A percentile compares a stretch with the other conserved stretches of the same genome.
Evolutionary conservation across 768 basidiomycete species (phyloP).

Genomic region (Boletus tomentosulus): DNA sequence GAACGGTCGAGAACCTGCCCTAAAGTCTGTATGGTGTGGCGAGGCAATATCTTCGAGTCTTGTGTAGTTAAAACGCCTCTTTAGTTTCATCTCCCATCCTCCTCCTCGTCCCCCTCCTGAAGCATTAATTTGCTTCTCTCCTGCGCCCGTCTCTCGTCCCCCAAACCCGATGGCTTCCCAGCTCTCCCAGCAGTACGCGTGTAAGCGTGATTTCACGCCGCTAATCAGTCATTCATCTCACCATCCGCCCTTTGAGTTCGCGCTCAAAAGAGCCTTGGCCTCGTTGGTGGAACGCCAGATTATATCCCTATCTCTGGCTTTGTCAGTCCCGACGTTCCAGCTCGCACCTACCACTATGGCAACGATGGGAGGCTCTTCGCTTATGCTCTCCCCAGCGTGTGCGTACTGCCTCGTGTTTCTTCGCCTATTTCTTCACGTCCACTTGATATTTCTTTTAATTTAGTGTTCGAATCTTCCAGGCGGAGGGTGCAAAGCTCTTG

Average conservation of each 20-base stretch:
- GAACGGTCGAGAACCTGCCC: too few relatives aligned
- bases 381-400: constrained; percentile 74
- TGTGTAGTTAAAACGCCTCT: constrained; percentile 1
- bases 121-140: constrained; percentile 82
- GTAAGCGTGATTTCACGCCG: constrained; percentile 42
- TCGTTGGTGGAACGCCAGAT: constrained; percentile 77
- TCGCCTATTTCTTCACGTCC: constrained; percentile 7
- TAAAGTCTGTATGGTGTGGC: constrained; percentile 10
- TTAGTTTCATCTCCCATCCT: constrained; percentile 25
- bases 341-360: constrained; percentile 78
- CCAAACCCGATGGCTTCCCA: constrained; percentile 60
- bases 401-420: constrained; percentile 33
- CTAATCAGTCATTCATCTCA: constrained; percentile 16
- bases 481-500: constrained; percentile 67
- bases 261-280: constrained; percentile 89
- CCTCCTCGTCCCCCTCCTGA: constrained; percentile 35
- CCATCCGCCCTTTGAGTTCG: constrained; percentile 53
- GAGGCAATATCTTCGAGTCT: background rate
- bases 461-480: constrained; percentile 75
- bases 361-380: constrained; percentile 84
- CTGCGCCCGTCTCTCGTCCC: constrained; percentile 31
- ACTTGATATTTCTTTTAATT: constrained; percentile 8
- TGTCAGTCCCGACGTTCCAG: constrained; percentile 61
- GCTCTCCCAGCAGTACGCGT: constrained; percentile 79
- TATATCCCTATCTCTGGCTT: constrained; percentile 66